Base-by-base conservation (phyloP, 75 land plant species). In the Sequoia sempervirens region DNA sequence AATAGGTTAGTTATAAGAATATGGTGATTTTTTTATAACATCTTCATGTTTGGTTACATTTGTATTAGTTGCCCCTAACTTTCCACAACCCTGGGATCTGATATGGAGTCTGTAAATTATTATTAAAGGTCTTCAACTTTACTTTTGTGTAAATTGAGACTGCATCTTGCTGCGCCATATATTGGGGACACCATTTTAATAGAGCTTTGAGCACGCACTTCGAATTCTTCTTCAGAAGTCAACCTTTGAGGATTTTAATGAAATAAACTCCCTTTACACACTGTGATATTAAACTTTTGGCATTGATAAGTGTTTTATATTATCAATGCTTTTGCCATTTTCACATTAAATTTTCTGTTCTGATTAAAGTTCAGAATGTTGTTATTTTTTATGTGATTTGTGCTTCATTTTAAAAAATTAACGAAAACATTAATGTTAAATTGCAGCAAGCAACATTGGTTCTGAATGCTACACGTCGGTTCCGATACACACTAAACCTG, bases 391-490 rank as follows among this genome's bases (percentile, higher is more conserved):
- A 74, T 36, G 15, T 74, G 41, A 32, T 37, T 74, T 14, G 37
- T 37, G 15, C 41, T 74, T 74, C 41, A 17, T 36, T 14, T 38
- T 17, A 36, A 74, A n/a, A 28, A 30, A n/a, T 2, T 12, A 5
- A 8, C 40, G 14, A 18, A 36, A 4, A 36, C 5, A 18, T 75
- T 18, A 23, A 75, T 75, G 41, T 5, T 75, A 17, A 37, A 36
- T 38, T 75, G 86, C 72, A 86, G 87, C 85, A 86, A 84, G 87
- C 86, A 58, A 86, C 87, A 75, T 79, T 84, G 61, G 85, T 66
- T 17, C 81, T 86, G 23, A 86, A 86, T 84, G 87, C 86, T 46
- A 81, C 88, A 18, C 86, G 86, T 12, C 69, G 88, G 37, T 86
- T 86, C 80, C 86, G 88, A 6, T 86, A 86, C 73, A 84, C 86